Conservation (phyloP, 1,139 yeast species). For the Hyphopichia khmerensis region DNA sequence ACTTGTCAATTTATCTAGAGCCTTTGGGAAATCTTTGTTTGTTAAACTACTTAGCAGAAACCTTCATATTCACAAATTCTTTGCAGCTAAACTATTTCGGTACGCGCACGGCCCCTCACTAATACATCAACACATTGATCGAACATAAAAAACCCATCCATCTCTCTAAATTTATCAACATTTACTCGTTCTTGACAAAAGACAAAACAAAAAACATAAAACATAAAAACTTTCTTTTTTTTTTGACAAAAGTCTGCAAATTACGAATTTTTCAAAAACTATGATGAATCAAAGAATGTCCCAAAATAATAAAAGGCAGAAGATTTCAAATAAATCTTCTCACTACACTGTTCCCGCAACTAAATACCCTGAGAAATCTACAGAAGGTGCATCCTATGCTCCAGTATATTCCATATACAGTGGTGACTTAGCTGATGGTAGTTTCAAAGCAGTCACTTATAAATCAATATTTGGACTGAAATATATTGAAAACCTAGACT, state of each 20-base stretch:
- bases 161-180: too few relatives aligned
- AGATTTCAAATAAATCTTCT: conserved; percentile 5
- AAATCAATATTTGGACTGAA: conserved; percentile 41
- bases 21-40: too few relatives aligned
- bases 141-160: neutral
- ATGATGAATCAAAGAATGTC: neutral
- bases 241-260: neutral
- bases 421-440: conserved; percentile 46
- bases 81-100: too few relatives aligned
- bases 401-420: conserved; percentile 43
- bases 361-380: conserved; percentile 32
- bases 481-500: conserved; percentile 37
- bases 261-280: neutral
- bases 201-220: too few relatives aligned
- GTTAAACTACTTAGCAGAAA: too few relatives aligned
- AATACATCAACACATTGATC: too few relatives aligned
- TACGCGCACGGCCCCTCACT: too few relatives aligned
- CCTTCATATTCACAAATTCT: too few relatives aligned
- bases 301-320: conserved; percentile 9
- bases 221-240: too few relatives aligned
- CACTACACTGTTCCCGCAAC: conserved; percentile 19
- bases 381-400: conserved; percentile 24
- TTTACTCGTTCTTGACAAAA: too few relatives aligned
- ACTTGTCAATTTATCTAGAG: too few relatives aligned
- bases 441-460: conserved; percentile 43